phyloP scores from a whole-genome alignment of 371 early-diverging fungal species.

The Mucor lusitanicus region DNA sequence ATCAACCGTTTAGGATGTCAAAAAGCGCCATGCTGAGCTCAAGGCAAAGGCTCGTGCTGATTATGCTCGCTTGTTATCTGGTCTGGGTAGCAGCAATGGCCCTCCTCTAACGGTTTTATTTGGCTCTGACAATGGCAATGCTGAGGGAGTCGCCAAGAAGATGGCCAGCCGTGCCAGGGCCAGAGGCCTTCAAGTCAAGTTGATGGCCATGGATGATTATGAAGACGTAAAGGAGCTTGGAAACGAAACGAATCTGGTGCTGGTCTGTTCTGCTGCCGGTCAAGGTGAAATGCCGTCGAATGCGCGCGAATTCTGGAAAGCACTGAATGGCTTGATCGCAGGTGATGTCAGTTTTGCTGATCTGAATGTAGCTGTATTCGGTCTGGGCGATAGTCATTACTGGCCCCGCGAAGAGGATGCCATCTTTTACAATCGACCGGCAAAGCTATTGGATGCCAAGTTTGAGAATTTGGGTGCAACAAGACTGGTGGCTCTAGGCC shows the following conservation, averaged over 20 bases:
- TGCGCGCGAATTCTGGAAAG: slow-evolving; percentile 84
- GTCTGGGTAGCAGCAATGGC: slow-evolving; percentile 51
- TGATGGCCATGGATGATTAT: slow-evolving; percentile 78
- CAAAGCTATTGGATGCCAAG: slow-evolving; percentile 79
- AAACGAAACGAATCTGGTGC: slow-evolving; percentile 70
- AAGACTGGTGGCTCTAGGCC: slow-evolving; percentile 60
- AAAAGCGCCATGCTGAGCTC: slow-evolving; percentile 49
- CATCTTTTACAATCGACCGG: slow-evolving; percentile 86
- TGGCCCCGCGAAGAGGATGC: slow-evolving; percentile 91
- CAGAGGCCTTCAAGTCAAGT: slow-evolving; percentile 71
- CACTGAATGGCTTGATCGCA: slow-evolving; percentile 45
- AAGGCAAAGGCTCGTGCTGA: slow-evolving; percentile 55
- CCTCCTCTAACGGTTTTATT: slow-evolving; percentile 78
- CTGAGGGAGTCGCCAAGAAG: slow-evolving; percentile 78
- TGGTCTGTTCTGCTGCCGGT: slow-evolving; percentile 85
- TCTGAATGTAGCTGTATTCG: slow-evolving; percentile 75
- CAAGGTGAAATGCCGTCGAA: slow-evolving; percentile 95
- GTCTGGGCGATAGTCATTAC: slow-evolving; percentile 90
- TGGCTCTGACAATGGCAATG: slow-evolving; percentile 89
- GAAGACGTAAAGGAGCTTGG: slow-evolving; percentile 70
- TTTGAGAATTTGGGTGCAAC: slow-evolving; percentile 70
- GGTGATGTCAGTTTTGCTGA: slow-evolving; percentile 67
- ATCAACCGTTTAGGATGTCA: slow-evolving; percentile 25
- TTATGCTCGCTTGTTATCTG: slow-evolving; percentile 62
- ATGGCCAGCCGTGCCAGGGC: slow-evolving; percentile 74